These are phyloP conservation scores for Sanghuangporus sanghuang DNA, from an alignment of 1,284 basidiomycete genomes.

Conservation along the genomic window DNA sequence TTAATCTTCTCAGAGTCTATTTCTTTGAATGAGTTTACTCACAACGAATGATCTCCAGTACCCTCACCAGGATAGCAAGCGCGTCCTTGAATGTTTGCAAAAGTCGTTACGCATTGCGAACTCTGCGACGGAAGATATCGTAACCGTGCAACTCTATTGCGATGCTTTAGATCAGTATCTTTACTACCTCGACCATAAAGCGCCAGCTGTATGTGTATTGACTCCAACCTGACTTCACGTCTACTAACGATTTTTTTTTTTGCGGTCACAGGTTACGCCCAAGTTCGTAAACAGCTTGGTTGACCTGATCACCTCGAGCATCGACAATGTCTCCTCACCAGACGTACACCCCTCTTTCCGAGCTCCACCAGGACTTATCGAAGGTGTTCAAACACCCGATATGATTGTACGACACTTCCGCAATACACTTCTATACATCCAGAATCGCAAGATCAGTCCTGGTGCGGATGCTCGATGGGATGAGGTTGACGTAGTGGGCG, in stretches of 20 bases:
- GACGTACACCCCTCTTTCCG: constrained; percentile 84
- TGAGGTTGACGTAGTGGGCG: constrained; percentile 82
- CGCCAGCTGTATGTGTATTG: constrained; percentile 66
- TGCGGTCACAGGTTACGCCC: constrained; percentile 64
- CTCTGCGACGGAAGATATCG: constrained; percentile 90
- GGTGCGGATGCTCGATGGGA: constrained; percentile 63
- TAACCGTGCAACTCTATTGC: constrained; percentile 89
- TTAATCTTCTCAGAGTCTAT: constrained; percentile 14
- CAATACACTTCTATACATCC: constrained; percentile 84
- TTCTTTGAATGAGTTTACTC: constrained; percentile 14
- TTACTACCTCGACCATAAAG: constrained; percentile 90
- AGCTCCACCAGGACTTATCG: constrained; percentile 77
- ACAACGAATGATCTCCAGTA: constrained; percentile 41
- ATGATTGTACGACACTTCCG: constrained; percentile 91
- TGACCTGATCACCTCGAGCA: constrained; percentile 86
- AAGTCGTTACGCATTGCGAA: constrained; percentile 92
- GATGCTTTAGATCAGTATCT: constrained; percentile 92
- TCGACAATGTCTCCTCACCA: constrained; percentile 79
- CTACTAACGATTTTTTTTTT: not conserved
- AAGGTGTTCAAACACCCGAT: constrained; percentile 86
- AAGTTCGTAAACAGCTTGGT: constrained; percentile 94
- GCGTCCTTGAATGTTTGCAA: constrained; percentile 91
- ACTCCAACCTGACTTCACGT: not conserved
- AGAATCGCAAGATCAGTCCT: constrained; percentile 60
- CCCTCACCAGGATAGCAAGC: constrained; percentile 89